Evolutionary conservation across 768 basidiomycete species (phyloP).

Genomic region (Austroboletus festivus): DNA sequence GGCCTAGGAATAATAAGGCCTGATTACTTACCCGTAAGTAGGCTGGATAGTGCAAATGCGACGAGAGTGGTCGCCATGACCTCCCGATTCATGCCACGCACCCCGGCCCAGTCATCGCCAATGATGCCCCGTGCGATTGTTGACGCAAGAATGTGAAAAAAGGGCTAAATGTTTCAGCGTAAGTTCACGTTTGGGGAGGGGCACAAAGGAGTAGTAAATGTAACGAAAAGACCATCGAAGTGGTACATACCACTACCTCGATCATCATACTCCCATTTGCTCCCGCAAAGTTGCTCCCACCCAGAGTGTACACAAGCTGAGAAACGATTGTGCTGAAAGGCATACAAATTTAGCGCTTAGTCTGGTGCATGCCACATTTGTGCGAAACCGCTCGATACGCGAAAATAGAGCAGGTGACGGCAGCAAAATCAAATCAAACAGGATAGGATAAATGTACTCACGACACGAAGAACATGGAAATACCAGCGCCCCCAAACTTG

Average conservation of each 20-base stretch:
- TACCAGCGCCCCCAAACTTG: slow-evolving; percentile 81
- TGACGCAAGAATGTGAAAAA: slow-evolving; percentile 89
- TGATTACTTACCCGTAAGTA: slow-evolving; percentile 68
- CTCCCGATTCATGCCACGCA: slow-evolving; percentile 61
- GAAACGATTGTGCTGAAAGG: slow-evolving; percentile 61
- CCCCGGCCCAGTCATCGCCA: slow-evolving; percentile 21
- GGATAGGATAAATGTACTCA: slow-evolving; percentile 32
- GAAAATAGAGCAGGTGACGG: slow-evolving; percentile 2
- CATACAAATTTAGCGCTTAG: not conserved
- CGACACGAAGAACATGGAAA: slow-evolving; percentile 94
- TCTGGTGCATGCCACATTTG: not conserved
- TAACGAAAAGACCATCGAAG: no score
- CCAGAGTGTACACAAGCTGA: slow-evolving; percentile 81
- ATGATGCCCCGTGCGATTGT: slow-evolving; percentile 64
- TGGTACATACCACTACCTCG: slow-evolving; percentile 78
- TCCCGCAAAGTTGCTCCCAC: slow-evolving; percentile 85
- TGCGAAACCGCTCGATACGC: not conserved
- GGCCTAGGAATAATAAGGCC: not conserved
- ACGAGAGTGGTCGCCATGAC: slow-evolving; percentile 91
- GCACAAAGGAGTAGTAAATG: not conserved
- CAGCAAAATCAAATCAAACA: not conserved
- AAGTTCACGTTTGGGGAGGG: not conserved
- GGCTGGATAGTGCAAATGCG: slow-evolving; percentile 80
- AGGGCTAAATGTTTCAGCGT: slow-evolving; percentile 53
- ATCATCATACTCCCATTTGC: slow-evolving; percentile 99